Conservation (phyloP, 2,329 filamentous ascomycete genomes). For the Zalaria sp. region DNA sequence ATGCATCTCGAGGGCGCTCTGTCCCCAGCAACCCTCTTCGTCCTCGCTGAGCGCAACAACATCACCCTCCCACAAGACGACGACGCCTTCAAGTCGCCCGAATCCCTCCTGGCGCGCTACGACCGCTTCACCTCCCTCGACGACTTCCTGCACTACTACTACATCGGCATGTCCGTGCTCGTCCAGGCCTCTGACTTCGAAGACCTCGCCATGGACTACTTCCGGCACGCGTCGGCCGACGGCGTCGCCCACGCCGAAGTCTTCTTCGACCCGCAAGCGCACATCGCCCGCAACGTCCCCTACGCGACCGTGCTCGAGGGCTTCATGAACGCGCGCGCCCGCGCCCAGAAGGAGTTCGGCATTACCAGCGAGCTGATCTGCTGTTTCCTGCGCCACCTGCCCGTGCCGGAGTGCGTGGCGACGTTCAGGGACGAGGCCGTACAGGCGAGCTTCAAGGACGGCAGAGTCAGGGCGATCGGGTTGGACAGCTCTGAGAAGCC, state of each 20-base stretch:
- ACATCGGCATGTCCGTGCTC: constrained; percentile 59
- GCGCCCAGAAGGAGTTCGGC: constrained; percentile 48
- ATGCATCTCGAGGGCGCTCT: constrained; percentile 68
- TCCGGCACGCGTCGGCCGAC: constrained; percentile 47
- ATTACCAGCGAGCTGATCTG: constrained; percentile 54
- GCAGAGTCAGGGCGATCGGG: constrained; percentile 48
- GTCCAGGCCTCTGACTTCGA: constrained; percentile 55
- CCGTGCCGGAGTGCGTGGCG: constrained; percentile 40
- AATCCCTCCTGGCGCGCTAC: constrained; percentile 49
- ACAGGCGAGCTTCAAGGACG: constrained; percentile 30
- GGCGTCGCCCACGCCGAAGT: constrained; percentile 61
- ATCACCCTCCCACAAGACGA: constrained; percentile 44
- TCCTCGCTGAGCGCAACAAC: constrained; percentile 51
- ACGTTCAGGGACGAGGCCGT: constrained; percentile 31
- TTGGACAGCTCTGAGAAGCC: constrained; percentile 46
- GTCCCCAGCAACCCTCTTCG: constrained; percentile 55
- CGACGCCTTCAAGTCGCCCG: constrained; percentile 46
- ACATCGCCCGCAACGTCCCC: constrained; percentile 47
- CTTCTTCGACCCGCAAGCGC: constrained; percentile 72
- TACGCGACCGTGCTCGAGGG: constrained; percentile 52
- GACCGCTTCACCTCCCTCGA: constrained; percentile 54
- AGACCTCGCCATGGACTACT: constrained; percentile 58
- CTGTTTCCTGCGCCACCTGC: constrained; percentile 59
- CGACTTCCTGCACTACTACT: constrained; percentile 69
- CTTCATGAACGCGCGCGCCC: constrained; percentile 43